Percentiles rank a stretch among this genome's conserved stretches.
phyloP scores from a whole-genome alignment of 2,329 filamentous ascomycete genomes.

The Aspergillus pseudoglaucus region DNA sequence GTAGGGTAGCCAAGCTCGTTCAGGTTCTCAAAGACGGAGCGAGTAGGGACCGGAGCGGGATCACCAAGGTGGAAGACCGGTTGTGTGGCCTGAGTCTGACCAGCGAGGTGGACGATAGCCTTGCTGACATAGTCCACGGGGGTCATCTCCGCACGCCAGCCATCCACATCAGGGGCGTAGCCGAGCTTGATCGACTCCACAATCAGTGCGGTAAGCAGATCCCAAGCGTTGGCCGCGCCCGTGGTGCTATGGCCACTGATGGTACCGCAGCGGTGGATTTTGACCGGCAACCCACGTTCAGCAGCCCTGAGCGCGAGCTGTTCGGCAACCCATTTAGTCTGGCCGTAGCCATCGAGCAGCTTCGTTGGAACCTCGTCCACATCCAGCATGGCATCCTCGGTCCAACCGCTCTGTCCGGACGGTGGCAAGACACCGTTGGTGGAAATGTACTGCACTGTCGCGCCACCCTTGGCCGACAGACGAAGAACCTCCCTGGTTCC shows the following conservation, averaged over 20 bases:
- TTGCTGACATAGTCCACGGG: conserved; percentile 75
- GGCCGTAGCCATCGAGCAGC: conserved; percentile 66
- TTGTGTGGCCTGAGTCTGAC: conserved; percentile 57
- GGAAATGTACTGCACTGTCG: conserved; percentile 71
- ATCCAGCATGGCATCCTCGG: conserved; percentile 60
- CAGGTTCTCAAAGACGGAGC: conserved; percentile 58
- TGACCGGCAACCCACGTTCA: conserved; percentile 61
- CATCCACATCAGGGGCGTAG: conserved; percentile 61
- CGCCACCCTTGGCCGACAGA: conserved; percentile 59
- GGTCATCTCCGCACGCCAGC: conserved; percentile 78
- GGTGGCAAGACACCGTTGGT: conserved; percentile 74
- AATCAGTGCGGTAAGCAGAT: conserved; percentile 68
- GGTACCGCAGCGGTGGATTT: conserved; percentile 67
- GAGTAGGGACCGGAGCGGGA: conserved; percentile 61
- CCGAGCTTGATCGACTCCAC: conserved; percentile 72
- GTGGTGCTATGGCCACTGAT: conserved; percentile 71
- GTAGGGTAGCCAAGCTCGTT: conserved; percentile 65
- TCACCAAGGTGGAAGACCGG: conserved; percentile 69
- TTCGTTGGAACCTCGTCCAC: conserved; percentile 64
- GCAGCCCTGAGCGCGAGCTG: conserved; percentile 65
- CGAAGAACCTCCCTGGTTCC: conserved; percentile 71
- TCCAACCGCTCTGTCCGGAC: conserved; percentile 59
- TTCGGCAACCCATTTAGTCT: conserved; percentile 77
- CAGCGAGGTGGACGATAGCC: conserved; percentile 63
- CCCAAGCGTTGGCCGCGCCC: conserved; percentile 71